phyloP scores from a whole-genome alignment of 2,329 filamentous ascomycete genomes.

The Paracoccidioides brasiliensis region DNA sequence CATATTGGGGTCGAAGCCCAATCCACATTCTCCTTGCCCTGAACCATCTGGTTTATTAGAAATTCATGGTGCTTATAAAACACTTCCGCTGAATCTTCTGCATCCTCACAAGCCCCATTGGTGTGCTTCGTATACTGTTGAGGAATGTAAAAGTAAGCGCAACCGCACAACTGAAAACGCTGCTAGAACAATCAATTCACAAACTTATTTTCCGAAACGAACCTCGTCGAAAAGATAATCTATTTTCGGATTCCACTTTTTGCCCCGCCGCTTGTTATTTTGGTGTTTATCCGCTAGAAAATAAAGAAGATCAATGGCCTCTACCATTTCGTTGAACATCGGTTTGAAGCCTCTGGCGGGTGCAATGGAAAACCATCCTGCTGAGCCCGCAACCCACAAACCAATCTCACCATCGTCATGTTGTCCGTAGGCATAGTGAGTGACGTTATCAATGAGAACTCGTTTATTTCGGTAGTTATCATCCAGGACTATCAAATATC shows the following conservation, averaged over 20 bases:
- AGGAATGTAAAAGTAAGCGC: neutral
- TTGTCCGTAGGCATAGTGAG: constrained; percentile 37
- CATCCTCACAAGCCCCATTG: constrained; percentile 30
- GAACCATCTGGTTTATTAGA: constrained; percentile 35
- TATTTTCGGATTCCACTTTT: constrained; percentile 23
- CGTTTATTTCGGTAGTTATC: constrained; percentile 28
- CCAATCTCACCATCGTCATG: constrained; percentile 43
- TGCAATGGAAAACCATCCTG: constrained; percentile 49
- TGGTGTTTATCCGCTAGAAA: constrained; percentile 47
- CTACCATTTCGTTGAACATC: constrained; percentile 43
- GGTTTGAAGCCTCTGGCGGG: constrained; percentile 41
- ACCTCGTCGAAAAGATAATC: constrained; percentile 31
- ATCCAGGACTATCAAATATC: constrained; percentile 23
- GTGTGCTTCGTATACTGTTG: constrained; percentile 31
- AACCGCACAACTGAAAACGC: neutral
- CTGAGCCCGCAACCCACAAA: constrained; percentile 49
- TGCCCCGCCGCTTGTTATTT: constrained; percentile 23
- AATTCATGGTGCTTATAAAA: constrained; percentile 35
- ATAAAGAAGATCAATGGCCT: constrained; percentile 48
- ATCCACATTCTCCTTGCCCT: constrained; percentile 31
- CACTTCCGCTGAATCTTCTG: constrained; percentile 34
- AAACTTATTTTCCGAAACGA: constrained; percentile 7
- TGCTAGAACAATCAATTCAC: neutral
- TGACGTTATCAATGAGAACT: constrained; percentile 37
- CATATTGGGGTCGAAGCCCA: constrained; percentile 34